These are phyloP conservation scores for Colletotrichum musicola DNA, from an alignment of 2,329 filamentous ascomycete species.

Conservation along the genomic window DNA sequence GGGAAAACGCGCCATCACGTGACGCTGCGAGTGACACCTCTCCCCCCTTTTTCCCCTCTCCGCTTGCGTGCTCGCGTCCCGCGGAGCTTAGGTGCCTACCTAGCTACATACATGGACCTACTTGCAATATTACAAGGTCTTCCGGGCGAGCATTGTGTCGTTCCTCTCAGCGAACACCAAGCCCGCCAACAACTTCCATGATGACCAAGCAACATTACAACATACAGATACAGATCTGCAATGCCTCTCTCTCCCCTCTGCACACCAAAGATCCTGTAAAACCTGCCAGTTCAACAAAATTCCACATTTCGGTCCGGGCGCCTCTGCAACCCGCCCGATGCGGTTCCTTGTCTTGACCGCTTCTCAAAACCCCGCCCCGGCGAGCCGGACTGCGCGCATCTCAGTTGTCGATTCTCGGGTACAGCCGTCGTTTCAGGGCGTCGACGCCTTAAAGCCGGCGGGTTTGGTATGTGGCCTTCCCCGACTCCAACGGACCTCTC, in stretches of 20 bases:
- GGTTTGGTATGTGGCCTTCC: too few species aligned
- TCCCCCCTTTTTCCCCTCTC: neutral
- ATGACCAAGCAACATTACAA: too few species aligned
- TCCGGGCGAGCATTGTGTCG: too few species aligned
- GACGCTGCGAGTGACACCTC: neutral
- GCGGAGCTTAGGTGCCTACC: too few species aligned
- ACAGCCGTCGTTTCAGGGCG: neutral
- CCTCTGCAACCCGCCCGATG: neutral
- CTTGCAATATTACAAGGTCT: too few species aligned
- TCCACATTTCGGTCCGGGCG: neutral
- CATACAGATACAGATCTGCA: neutral
- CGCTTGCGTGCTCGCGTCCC: neutral
- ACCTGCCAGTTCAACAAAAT: neutral
- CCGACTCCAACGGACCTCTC: too few species aligned
- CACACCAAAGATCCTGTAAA: neutral
- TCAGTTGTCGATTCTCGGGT: neutral
- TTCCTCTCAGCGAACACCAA: too few species aligned
- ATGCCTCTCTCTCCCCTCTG: neutral
- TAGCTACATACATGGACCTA: too few species aligned
- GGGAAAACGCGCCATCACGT: conserved; percentile 33
- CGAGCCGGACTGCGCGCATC: too few species aligned
- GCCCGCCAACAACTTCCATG: too few species aligned
- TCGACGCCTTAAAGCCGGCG: too few species aligned
- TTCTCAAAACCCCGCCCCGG: neutral
- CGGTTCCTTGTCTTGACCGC: neutral